Conservation (phyloP, 495 filamentous ascomycete genomes). For the Cairneyella variabilis region DNA sequence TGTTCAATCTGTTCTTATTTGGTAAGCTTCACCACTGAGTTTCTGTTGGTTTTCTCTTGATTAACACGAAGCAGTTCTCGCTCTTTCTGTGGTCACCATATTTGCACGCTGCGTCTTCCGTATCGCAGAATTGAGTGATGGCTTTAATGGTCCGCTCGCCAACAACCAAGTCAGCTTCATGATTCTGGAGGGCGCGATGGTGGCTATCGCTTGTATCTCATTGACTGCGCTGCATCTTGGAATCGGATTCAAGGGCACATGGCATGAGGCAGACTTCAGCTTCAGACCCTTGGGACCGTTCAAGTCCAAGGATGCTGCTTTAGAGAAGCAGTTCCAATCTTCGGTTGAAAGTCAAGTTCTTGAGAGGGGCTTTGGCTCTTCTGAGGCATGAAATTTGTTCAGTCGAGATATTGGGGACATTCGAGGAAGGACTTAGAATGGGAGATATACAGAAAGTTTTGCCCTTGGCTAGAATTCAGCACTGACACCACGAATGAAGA, state of each 20-base stretch:
- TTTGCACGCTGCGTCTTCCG: constrained; percentile 33
- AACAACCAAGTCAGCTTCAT: constrained; percentile 46
- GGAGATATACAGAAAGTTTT: no score
- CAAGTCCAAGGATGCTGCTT: no score
- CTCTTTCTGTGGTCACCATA: constrained; percentile 27
- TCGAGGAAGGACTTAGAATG: no score
- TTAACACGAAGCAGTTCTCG: constrained; percentile 8
- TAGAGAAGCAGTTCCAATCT: no score
- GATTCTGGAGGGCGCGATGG: constrained; percentile 68
- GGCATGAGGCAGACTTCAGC: constrained; percentile 7
- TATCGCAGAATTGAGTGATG: constrained; percentile 30
- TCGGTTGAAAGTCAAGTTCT: no score
- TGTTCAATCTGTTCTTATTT: background rate
- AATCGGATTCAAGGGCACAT: constrained; percentile 35
- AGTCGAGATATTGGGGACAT: no score
- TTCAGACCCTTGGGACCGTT: no score
- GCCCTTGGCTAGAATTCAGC: no score
- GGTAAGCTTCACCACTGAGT: background rate
- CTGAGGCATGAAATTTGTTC: no score
- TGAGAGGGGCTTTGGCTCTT: no score
- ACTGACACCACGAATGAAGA: no score
- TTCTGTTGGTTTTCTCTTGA: background rate
- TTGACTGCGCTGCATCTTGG: constrained; percentile 61
- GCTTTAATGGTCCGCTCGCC: constrained; percentile 30
- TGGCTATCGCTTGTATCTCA: constrained; percentile 35